Base-by-base conservation (phyloP, 768 basidiomycete species). In the Kwoniella sp. region DNA sequence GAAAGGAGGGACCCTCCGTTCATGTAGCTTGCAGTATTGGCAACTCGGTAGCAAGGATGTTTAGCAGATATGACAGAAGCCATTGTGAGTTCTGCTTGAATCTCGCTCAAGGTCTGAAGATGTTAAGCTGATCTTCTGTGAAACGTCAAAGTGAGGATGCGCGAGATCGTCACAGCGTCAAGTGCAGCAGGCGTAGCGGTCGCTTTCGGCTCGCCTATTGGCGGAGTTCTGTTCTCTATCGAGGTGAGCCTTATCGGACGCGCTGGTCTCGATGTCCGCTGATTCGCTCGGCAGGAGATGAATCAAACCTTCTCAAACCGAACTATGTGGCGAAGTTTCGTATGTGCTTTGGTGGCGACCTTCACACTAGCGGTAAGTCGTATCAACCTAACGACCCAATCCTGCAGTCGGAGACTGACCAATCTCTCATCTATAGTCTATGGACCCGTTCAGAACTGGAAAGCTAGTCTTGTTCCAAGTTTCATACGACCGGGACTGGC, bases 161-260 rank as follows among this genome's bases (percentile, higher is more conserved):
- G 93, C 56, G 95, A 99, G 76, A 88, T 98, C 47, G 82, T 97
- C 26, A 93, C 92, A 0, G 95, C 96, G 7, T 90, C 93, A 0
- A 96, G 92, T 77, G 96, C 96, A 8, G 95, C 96, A 2, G 96
- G 96, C 7, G 96, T 99, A 0, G 96, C 95, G 0, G 96, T 98
- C 25, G 96, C 96, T 22, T 99, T 99, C 77, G 96, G 95, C 64
- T 91, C 94, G 1, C 96, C 96, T 0, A 98, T 99, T 44, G 96
- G 94, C 17, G 96, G 96, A 12, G 96, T 99, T 0, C 78, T 99
- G 21, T 99, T 99, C 76, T 95, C 95, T 17, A 93, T 99, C 67
- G 96, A 99, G 85, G 92, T 91, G 67, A 49, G 79, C n/a, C 15
- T 27, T 27, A 9, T 56, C 33, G 21, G 9, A 7, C 33, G 26